Evolutionary conservation across 2,329 filamentous ascomycete genomes (phyloP), one percentile per base, ranked within the genome.

Genomic region (Decorospora gaudefroyi): DNA sequence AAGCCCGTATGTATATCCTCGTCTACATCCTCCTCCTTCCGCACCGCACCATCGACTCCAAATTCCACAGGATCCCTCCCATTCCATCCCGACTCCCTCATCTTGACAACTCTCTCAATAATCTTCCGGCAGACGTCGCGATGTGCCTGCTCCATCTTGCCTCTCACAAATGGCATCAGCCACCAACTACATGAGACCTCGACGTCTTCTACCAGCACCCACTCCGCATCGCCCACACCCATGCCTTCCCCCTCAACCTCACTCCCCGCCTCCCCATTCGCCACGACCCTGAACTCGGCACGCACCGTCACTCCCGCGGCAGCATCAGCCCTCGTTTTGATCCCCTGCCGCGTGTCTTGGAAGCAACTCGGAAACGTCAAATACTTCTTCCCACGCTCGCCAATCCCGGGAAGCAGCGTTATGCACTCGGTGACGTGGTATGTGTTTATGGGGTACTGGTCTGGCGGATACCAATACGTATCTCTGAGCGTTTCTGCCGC

Each of bases 151-250:
- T 68, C 64, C 63, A 67, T 67, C 41, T 62, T 65, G 36, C 53
- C 46, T 29, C 57, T 59, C 10, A 70, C 65, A 37, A 70, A 65
- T 1, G 65, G 67, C 67, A 70, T 70, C 21, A 70, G 51, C 49
- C 53, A 69, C 63, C 64, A 65, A 8, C 55, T 50, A 38, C 65
- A 69, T 37, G 45, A 54, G 18, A 69, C 63, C 32, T 67, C 62
- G 5, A 68, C 65, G 26, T 70, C 65, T 27, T 70, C 67, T 5
- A 68, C 65, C 2, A 70, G 51, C 34, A 67, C 59, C 58, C 62
- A 69, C 21, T 59, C 54, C 6, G 62, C 65, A 25, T 65, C 55
- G 3, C 64, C 67, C 3, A 68, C 38, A 10, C 65, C 65, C 47
- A 56, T 57, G 8, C 64, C 63, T 32, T 68, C 65, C 6, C 64